A percentile compares a stretch with the other conserved stretches of the same genome.
These are phyloP conservation scores for Leccinum olivaceopallidum DNA, from an alignment of 768 basidiomycete genomes.

Conservation along the genomic window DNA sequence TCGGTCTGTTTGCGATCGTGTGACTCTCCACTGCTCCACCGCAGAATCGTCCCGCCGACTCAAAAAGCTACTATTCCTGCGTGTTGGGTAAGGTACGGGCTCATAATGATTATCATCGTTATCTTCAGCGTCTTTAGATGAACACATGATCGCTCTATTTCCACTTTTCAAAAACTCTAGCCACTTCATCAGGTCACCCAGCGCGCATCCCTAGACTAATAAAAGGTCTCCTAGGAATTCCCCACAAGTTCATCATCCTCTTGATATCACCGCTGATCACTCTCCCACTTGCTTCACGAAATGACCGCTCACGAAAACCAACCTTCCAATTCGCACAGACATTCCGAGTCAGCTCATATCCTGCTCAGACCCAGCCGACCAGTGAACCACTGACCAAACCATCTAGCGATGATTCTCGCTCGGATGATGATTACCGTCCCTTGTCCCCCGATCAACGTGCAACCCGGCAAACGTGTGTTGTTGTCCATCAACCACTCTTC, in stretches of 20 bases:
- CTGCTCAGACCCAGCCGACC: neutral
- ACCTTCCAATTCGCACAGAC: neutral
- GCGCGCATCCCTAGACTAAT: constrained; percentile 16
- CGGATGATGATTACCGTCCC: neutral
- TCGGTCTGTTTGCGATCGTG: neutral
- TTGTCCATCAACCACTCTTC: neutral
- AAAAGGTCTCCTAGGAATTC: constrained; percentile 10
- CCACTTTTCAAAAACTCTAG: constrained; percentile 8
- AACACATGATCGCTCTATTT: constrained; percentile 7
- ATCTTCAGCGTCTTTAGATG: constrained; percentile 17
- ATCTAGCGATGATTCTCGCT: neutral
- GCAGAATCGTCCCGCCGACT: neutral
- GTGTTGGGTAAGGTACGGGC: neutral
- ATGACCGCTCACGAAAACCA: neutral
- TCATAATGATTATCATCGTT: constrained; percentile 3
- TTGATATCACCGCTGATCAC: neutral
- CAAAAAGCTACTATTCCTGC: neutral
- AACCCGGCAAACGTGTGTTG: neutral
- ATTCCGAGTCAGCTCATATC: neutral
- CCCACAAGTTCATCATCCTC: neutral
- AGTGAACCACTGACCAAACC: neutral
- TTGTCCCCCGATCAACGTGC: neutral
- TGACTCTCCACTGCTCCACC: neutral
- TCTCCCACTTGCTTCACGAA: neutral
- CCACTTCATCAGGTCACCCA: constrained; percentile 5